Evolutionary conservation across 2,329 filamentous ascomycete genomes (phyloP), one percentile per base, ranked within the genome.

Genomic region (Colletotrichum higginsianum): DNA sequence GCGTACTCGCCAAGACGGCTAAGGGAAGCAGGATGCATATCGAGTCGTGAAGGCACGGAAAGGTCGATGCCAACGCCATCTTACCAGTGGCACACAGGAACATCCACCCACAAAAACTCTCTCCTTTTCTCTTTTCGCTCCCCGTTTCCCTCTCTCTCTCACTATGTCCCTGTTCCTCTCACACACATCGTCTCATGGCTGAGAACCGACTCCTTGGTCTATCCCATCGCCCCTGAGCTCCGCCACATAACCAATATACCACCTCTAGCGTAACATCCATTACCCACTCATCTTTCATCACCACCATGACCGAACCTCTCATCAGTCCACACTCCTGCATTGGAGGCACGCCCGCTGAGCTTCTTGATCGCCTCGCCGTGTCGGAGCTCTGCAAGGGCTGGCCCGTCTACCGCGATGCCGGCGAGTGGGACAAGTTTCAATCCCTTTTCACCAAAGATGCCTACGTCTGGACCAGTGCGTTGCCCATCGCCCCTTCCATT

Each of bases 381-480:
- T 81, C 85, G 1, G 86, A 88, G 77, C 78, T 88, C n/a, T 87
- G 85, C 80, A 87, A 86, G 75, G 86, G 86, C 55, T 88, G 86
- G 86, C 85, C 86, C 2, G 83, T 88, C 47, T 88, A 88, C 76
- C 83, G 86, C 42, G 86, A 88, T 71, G 82, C 85, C 13, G 87
- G 85, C 1, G 86, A 88, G 75, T 88, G 86, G 86, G 81, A 82
- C 77, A 87, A 87, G 80, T 87, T 85, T 74, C 84, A 85, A 72
- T 81, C 80, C 1, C 78, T 88, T 13, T 87, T 88, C 74, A 79
- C 82, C 61, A 78, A 84, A 15, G 82, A 85, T 16, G 85, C 85
- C 4, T 82, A 78, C 47, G 84, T 88, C 42, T 87, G 84, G 82
- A 87, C 86, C 2, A 87, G 86, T 87, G 75, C 76, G 82, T 78